A percentile compares a stretch with the other conserved stretches of the same genome.
These are phyloP conservation scores for Pythium dissotocum DNA, from an alignment of 352 stramenopile species.

Conservation along the genomic window DNA sequence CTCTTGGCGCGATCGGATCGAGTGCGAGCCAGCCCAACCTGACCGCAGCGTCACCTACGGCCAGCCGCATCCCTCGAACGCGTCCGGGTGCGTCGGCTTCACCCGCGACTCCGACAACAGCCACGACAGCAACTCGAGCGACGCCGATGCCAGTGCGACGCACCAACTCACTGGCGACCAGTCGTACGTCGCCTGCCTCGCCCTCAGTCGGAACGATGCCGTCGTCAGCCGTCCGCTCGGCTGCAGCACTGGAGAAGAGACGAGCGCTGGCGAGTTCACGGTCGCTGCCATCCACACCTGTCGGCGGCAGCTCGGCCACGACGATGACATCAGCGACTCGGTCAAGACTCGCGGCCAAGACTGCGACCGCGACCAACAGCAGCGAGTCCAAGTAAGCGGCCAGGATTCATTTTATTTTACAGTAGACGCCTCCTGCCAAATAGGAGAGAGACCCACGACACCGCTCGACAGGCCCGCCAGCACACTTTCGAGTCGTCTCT, in stretches of 20 bases:
- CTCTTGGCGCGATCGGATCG: conserved; percentile 27
- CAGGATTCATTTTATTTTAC: neutral
- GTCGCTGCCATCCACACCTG: conserved; percentile 23
- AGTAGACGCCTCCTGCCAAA: neutral
- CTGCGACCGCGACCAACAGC: neutral
- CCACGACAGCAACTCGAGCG: conserved; percentile 7
- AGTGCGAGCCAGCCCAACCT: conserved; percentile 21
- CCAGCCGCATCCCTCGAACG: conserved; percentile 11
- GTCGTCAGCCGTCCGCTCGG: conserved; percentile 7
- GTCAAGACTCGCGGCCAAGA: neutral
- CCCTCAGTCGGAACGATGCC: conserved; percentile 2
- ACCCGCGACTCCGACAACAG: conserved; percentile 12
- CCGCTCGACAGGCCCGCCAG: neutral
- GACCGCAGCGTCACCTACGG: neutral
- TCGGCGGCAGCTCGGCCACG: neutral
- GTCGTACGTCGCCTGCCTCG: neutral
- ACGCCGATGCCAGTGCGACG: conserved; percentile 13
- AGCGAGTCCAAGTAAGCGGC: neutral
- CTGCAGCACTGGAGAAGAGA: conserved; percentile 21
- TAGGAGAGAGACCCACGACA: neutral
- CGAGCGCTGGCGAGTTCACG: conserved; percentile 22
- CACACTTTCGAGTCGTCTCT: neutral
- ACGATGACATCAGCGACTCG: conserved; percentile 1
- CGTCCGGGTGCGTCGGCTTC: neutral
- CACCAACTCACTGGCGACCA: conserved; percentile 15